A percentile compares a stretch with the other conserved stretches of the same genome.
Evolutionary conservation across 2,329 filamentous ascomycete species (phyloP).

Genomic region (Cladophialophora yegresii): DNA sequence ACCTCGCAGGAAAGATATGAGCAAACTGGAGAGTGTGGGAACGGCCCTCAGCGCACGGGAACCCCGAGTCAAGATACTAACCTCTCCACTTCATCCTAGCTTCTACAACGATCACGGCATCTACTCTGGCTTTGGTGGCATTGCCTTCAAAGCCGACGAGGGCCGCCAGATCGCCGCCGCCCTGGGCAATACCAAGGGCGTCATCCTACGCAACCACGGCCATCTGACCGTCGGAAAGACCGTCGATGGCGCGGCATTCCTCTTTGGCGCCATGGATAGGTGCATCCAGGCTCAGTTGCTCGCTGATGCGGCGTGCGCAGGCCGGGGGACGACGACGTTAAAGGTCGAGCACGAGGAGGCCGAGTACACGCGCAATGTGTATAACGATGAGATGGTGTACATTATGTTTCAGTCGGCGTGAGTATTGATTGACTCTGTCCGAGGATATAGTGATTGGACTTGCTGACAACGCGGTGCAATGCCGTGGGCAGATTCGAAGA

Average conservation of each 20-base stretch:
- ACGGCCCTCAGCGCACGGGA: background rate
- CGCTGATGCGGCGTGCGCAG: constrained; percentile 47
- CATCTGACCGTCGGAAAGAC: constrained; percentile 54
- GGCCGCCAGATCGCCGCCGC: constrained; percentile 45
- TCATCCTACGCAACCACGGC: constrained; percentile 58
- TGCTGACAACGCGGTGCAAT: background rate
- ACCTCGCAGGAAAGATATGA: background rate
- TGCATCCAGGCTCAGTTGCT: constrained; percentile 47
- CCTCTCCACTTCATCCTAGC: constrained; percentile 5
- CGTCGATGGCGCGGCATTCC: constrained; percentile 56
- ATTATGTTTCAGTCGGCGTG: constrained; percentile 36
- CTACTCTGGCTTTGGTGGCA: constrained; percentile 46
- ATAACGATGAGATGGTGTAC: constrained; percentile 36
- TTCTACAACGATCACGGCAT: constrained; percentile 44
- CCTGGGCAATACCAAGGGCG: constrained; percentile 55
- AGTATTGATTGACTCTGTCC: constrained; percentile 3
- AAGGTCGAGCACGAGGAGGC: constrained; percentile 31
- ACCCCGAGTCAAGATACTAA: background rate
- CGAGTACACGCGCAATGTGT: constrained; percentile 32
- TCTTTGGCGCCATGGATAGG: constrained; percentile 53
- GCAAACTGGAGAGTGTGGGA: background rate
- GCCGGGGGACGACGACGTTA: constrained; percentile 29
- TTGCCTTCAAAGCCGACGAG: constrained; percentile 45
- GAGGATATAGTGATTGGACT: background rate
- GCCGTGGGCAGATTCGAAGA: constrained; percentile 30